These are phyloP conservation scores for Trichoderma cornu-damae DNA, from an alignment of 2,329 filamentous ascomycete species.

Conservation along the genomic window DNA sequence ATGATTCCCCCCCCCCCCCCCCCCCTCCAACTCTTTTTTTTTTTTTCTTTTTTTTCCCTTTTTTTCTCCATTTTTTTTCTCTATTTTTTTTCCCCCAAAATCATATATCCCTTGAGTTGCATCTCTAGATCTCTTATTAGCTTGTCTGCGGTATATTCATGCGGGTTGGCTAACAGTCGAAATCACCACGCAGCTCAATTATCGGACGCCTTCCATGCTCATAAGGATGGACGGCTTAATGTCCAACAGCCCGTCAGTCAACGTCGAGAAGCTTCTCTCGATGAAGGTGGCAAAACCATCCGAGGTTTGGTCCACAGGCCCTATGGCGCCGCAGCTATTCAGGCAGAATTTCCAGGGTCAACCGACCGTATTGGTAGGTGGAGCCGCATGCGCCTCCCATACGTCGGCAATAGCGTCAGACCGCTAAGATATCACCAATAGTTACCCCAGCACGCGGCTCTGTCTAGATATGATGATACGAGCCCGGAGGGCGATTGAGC, in stretches of 20 bases:
- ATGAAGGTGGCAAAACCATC: conserved; percentile 26
- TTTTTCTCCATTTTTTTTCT: neutral
- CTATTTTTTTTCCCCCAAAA: too few relatives aligned
- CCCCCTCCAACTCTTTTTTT: too few relatives aligned
- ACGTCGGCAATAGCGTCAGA: conserved; percentile 35
- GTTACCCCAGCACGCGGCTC: conserved; percentile 20
- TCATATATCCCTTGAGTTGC: neutral
- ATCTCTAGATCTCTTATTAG: too few relatives aligned
- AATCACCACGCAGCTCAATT: conserved; percentile 42
- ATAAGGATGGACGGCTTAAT: conserved; percentile 48
- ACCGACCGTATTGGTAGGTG: conserved; percentile 39
- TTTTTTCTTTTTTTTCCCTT: neutral
- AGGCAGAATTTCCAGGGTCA: conserved; percentile 41
- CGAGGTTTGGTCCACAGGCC: neutral
- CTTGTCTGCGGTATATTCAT: too few relatives aligned
- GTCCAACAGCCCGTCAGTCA: conserved; percentile 37
- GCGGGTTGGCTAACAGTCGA: neutral
- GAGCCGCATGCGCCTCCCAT: conserved; percentile 35
- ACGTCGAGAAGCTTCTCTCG: conserved; percentile 44
- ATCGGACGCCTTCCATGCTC: conserved; percentile 59
- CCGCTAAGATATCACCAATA: conserved; percentile 37
- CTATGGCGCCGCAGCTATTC: conserved; percentile 41
- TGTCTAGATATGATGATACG: conserved; percentile 15
- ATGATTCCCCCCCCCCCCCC: conserved; percentile 29
- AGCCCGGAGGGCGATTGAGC: neutral